These are phyloP conservation scores for Castanospermum australe DNA, from an alignment of 306 rosid genomes.

Conservation along the genomic window DNA sequence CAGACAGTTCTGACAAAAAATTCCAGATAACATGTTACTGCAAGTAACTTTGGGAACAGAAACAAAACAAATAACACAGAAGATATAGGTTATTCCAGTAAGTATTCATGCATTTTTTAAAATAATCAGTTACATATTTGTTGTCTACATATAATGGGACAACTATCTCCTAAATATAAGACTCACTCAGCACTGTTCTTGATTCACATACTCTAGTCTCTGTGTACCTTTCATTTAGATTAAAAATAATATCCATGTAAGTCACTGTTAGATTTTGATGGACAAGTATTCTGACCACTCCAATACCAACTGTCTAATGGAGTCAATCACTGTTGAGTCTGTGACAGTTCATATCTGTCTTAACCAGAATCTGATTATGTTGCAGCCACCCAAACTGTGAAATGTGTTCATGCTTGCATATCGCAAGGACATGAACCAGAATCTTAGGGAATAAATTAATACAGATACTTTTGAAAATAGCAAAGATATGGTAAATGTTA, in stretches of 20 bases:
- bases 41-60: background rate
- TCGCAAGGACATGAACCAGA: too few relatives aligned
- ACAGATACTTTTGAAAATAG: background rate
- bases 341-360: too few relatives aligned
- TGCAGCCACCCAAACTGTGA: background rate
- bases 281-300: background rate
- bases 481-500: background rate
- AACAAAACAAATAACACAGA: background rate
- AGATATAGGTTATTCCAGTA: background rate
- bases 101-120: background rate
- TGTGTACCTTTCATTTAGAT: too few relatives aligned
- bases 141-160: background rate
- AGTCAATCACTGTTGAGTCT: too few relatives aligned
- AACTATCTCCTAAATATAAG: background rate
- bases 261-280: too few relatives aligned
- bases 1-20: background rate
- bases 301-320: background rate
- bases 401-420: background rate
- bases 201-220: background rate
- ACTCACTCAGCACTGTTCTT: background rate
- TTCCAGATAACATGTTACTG: background rate
- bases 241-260: too few relatives aligned
- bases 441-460: background rate
- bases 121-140: too few relatives aligned
- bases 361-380: background rate